Conservation (phyloP, 176 grass and related monocot genomes). For the Raddia guianensis region DNA sequence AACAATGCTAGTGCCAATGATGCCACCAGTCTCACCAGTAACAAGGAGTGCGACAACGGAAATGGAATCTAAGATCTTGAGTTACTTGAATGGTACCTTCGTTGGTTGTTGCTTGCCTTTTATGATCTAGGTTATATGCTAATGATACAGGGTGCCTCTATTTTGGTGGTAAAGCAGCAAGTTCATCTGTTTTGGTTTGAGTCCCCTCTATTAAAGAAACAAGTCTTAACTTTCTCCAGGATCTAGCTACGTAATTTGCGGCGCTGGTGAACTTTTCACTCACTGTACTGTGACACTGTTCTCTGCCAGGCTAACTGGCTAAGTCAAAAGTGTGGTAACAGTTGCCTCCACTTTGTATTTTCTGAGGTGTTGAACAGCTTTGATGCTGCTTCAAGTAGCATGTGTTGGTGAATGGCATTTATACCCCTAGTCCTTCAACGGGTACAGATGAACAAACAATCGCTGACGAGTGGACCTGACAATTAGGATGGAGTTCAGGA, state of each 20-base stretch:
- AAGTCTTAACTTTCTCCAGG: slow-evolving; percentile 21
- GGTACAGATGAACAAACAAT: slow-evolving; percentile 8
- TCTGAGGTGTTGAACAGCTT: slow-evolving; percentile 3
- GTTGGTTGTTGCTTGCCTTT: slow-evolving; percentile 6
- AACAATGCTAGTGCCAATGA: not conserved
- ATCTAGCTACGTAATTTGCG: slow-evolving; percentile 19
- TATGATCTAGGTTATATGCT: slow-evolving; percentile 28
- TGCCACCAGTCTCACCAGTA: not conserved
- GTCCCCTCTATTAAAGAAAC: not conserved
- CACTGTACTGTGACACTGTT: slow-evolving; percentile 12
- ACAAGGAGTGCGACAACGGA: not conserved
- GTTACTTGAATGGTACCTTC: slow-evolving; percentile 13
- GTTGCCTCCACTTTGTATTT: not conserved
- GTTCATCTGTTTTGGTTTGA: not conserved
- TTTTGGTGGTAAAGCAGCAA: slow-evolving; percentile 24
- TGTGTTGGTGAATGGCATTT: slow-evolving; percentile 4
- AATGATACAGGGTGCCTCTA: slow-evolving; percentile 5
- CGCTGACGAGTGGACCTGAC: slow-evolving; percentile 6
- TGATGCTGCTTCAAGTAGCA: not conserved
- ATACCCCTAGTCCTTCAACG: not conserved
- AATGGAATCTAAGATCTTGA: not conserved
- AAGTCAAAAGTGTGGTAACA: not conserved
- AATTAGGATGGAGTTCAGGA: slow-evolving; percentile 7
- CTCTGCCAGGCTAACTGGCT: slow-evolving; percentile 17
- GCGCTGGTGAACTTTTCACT: slow-evolving; percentile 22